A percentile compares a stretch with the other conserved stretches of the same genome.
Conservation (phyloP, 2,329 filamentous ascomycete species). For the Helotiales sp. region DNA sequence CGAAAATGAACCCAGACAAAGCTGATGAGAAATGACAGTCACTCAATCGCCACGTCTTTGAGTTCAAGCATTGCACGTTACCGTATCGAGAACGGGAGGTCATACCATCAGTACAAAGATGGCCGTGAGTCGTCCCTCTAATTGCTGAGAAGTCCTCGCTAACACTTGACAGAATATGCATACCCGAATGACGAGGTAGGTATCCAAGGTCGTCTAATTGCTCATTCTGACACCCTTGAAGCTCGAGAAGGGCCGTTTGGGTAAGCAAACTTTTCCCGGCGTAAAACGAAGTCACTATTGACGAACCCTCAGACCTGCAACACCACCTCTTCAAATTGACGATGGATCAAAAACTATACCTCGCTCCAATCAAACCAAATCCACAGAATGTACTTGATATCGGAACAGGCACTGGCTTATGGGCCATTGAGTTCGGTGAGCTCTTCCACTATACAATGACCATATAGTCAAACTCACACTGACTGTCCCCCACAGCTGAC, state of each 20-base stretch:
- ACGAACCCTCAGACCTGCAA: conserved; percentile 27
- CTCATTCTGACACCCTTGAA: background rate
- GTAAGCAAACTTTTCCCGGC: background rate
- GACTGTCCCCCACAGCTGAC: conserved; percentile 30
- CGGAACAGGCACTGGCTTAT: conserved; percentile 49
- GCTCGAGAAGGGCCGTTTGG: background rate
- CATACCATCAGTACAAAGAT: conserved; percentile 9
- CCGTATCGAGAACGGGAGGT: conserved; percentile 10
- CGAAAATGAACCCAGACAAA: background rate
- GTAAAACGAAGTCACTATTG: background rate
- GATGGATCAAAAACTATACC: conserved; percentile 30
- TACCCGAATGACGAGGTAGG: background rate
- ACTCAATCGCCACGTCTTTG: conserved; percentile 6
- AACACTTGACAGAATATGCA: background rate
- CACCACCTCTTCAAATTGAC: conserved; percentile 33
- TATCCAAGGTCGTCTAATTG: background rate
- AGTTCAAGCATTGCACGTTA: background rate
- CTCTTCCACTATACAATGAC: background rate
- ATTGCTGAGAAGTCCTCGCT: background rate
- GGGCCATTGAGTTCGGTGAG: conserved; percentile 44
- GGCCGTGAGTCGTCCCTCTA: background rate
- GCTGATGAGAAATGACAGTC: background rate
- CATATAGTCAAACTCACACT: background rate
- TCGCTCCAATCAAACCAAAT: conserved; percentile 38
- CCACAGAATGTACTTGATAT: conserved; percentile 47